Evolutionary conservation across 768 basidiomycete genomes (phyloP).

Genomic region (Xanthoconium stramineum): DNA sequence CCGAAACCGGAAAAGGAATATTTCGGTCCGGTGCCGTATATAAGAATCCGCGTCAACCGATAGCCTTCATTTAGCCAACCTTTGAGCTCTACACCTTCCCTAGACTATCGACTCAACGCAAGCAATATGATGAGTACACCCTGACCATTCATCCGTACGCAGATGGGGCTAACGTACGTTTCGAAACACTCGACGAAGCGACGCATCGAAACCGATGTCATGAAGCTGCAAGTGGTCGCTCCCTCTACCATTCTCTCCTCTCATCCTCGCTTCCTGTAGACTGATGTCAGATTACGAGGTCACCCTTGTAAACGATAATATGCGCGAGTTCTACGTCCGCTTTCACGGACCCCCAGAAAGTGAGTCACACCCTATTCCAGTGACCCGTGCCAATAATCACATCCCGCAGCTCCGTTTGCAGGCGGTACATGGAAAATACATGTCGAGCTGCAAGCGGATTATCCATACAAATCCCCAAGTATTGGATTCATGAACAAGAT

Average conservation of each 20-base stretch:
- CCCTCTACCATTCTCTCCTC: neutral
- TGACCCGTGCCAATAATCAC: conserved; percentile 2
- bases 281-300: conserved; percentile 99
- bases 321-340: conserved; percentile 98
- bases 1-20: conserved; percentile 19
- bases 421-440: conserved; percentile 99
- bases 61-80: conserved; percentile 15
- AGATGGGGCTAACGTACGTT: conserved; percentile 27
- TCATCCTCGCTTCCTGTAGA: conserved; percentile 43
- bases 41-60: conserved; percentile 5
- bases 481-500: conserved; percentile 99
- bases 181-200: conserved; percentile 76
- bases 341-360: conserved; percentile 95
- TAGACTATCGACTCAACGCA: conserved; percentile 12
- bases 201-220: conserved; percentile 97
- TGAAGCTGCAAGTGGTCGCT: conserved; percentile 78
- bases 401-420: conserved; percentile 81
- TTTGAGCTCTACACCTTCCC: conserved; percentile 10
- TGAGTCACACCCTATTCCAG: conserved; percentile 39
- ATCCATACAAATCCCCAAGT: conserved; percentile 97
- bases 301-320: conserved; percentile 94
- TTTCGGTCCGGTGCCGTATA: conserved; percentile 12
- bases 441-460: conserved; percentile 97
- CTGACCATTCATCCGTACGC: conserved; percentile 17
- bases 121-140: conserved; percentile 59